Conservation (phyloP, 768 basidiomycete species). For the Rhodocollybia butyracea region DNA sequence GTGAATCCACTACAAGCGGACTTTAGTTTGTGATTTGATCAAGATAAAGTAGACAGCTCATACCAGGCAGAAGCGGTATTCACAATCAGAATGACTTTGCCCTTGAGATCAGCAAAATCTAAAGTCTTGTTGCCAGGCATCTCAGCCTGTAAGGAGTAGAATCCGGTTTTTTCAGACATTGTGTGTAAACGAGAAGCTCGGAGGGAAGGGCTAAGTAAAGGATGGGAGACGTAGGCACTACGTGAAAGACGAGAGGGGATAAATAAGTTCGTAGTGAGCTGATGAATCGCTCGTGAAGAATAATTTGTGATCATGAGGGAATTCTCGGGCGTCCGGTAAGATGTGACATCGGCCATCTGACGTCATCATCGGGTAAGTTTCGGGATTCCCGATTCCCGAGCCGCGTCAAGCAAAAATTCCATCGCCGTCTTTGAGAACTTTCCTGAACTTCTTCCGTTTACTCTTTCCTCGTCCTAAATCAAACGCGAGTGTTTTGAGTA, state of each 20-base stretch:
- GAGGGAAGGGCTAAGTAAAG: constrained; percentile 10
- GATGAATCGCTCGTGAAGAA: too few species aligned
- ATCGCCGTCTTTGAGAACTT: constrained; percentile 7
- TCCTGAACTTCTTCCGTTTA: constrained; percentile 46
- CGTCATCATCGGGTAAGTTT: not conserved
- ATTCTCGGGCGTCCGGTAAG: too few species aligned
- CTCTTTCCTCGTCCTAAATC: constrained; percentile 48
- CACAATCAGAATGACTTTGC: constrained; percentile 75
- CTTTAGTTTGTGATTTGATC: not conserved
- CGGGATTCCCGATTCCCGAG: not conserved
- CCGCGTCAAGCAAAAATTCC: not conserved
- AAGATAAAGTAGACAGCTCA: constrained; percentile 10
- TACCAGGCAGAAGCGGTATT: constrained; percentile 79
- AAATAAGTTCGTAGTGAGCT: too few species aligned
- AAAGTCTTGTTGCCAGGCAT: constrained; percentile 51
- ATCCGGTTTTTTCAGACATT: constrained; percentile 38
- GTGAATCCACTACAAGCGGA: constrained; percentile 68
- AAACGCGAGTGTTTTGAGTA: constrained; percentile 47
- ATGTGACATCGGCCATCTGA: not conserved
- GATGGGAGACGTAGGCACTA: not conserved
- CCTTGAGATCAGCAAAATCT: constrained; percentile 67
- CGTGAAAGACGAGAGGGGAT: not conserved
- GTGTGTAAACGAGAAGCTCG: not conserved
- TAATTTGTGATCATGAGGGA: too few species aligned
- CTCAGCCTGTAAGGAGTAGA: constrained; percentile 70